Evolutionary conservation across 371 early-diverging fungal species (phyloP), one percentile per base, ranked within the genome.

Genomic region (Syncephalis plumigaleata): DNA sequence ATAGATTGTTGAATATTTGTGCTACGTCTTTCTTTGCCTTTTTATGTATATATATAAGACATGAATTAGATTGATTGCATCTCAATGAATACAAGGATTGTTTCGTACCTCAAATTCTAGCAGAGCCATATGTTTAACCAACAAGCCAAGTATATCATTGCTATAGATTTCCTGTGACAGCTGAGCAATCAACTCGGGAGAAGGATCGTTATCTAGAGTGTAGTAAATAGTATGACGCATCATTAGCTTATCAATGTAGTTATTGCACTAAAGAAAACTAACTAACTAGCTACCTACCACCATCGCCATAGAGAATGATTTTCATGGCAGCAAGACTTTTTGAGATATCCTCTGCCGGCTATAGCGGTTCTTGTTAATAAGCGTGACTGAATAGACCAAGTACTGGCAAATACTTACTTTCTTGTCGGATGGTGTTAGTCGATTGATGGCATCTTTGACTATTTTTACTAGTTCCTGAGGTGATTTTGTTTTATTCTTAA

Each of bases 21-120:
- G 91, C 83, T 15, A 92, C 92, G 59, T 97, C 97, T 67, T 97
- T 97, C 58, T 88, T 87, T 46, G 92, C 91, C 86, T 81, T n/a
- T n/a, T n/a, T n/a, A n/a, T n/a, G n/a, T n/a, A n/a, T n/a, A n/a
- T n/a, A n/a, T n/a, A n/a, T n/a, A n/a, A 48, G 21, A 20, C n/a
- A 43, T 36, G 9, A 36, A 39, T 25, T 1, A 36, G 3, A 17
- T 23, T 42, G 16, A 15, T n/a, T 17, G 24, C 7, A 31, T 45
- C 16, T 37, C 31, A 11, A 31, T 31, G 31, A 7, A 11, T 31
- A 31, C 31, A 4, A 15, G 9, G 7, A 43, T 36, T 24, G 31
- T 26, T n/a, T 21, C 48, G 38, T 61, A 71, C 86, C 68, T 97
- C 98, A 65, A 97, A 97, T 57, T 94, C 93, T 39, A 95, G 79